phyloP scores from a whole-genome alignment of 768 basidiomycete genomes.

The Leccinum incarnatum region DNA sequence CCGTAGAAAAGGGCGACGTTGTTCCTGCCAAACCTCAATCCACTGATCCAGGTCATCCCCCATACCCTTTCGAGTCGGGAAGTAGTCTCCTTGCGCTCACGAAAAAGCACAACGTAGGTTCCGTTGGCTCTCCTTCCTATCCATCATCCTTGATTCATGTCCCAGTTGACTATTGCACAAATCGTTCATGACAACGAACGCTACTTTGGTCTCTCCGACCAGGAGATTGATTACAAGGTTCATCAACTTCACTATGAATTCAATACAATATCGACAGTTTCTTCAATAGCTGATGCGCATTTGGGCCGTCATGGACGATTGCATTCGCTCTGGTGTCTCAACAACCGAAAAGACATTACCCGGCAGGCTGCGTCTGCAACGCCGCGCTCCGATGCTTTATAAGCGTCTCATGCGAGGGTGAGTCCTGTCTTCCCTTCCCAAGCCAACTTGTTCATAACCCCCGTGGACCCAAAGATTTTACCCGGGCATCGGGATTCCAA shows the following conservation, averaged over 20 bases:
- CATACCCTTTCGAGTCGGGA: constrained; percentile 80
- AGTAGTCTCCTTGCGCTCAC: constrained; percentile 73
- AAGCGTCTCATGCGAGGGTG: constrained; percentile 87
- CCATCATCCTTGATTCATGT: constrained; percentile 9
- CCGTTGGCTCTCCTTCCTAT: background rate
- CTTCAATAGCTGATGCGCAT: constrained; percentile 59
- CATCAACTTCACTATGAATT: background rate
- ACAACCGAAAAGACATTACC: constrained; percentile 78
- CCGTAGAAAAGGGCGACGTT: constrained; percentile 30
- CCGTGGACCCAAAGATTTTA: constrained; percentile 44
- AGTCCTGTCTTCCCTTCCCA: constrained; percentile 8
- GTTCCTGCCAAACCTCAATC: constrained; percentile 9
- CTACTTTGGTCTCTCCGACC: constrained; percentile 72
- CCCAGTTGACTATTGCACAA: constrained; percentile 88
- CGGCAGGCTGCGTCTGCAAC: constrained; percentile 73
- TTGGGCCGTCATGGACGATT: constrained; percentile 92
- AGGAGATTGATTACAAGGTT: constrained; percentile 74
- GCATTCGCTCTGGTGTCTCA: constrained; percentile 83
- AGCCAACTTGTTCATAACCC: constrained; percentile 13
- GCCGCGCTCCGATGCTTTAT: constrained; percentile 89
- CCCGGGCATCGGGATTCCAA: constrained; percentile 42
- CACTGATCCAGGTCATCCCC: constrained; percentile 55
- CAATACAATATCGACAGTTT: background rate
- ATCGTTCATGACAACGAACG: constrained; percentile 92
- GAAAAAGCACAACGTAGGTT: constrained; percentile 74